Base-by-base conservation (phyloP, 495 filamentous ascomycete species). In the Cladorrhinum samala region DNA sequence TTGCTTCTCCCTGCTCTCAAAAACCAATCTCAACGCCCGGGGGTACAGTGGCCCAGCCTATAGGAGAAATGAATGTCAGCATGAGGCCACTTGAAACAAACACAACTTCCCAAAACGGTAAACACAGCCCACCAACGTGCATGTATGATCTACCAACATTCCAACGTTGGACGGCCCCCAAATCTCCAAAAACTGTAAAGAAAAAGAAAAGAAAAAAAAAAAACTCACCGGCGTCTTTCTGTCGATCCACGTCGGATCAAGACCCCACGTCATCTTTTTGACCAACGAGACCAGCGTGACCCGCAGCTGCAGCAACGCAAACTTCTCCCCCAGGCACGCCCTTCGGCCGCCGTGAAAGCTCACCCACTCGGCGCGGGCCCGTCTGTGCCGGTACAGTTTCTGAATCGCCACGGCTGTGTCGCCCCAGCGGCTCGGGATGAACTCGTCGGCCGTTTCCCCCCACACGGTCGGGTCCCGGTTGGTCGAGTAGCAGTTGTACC, bases 291-390 rank as follows among this genome's bases (percentile, higher is more conserved):
- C 48, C 43, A 59, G 8, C 2, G 56, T 59, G 24, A 59, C 21
- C 9, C 52, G 40, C 56, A 59, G 46, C 48, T 59, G 36, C 18
- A 59, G 25, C 13, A 59, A 7, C 1, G 56, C 55, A 48, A 57
- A 70, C 44, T 50, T 60, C 53, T 66, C 58, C 1, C 68, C 67
- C n/a, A 69, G 14, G 36, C 68, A 69, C 1, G 61, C 57, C 6
- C 68, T 56, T 6, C 56, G 52, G 2, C 67, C 65, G 1, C 65
- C 68, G 37, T 71, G 65, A 52, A 71, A 71, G 17, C 58, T 58
- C 40, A 71, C 62, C 44, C 66, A 68, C 36, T 56, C 59, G 1
- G 60, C 62, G 44, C 45, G 55, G 20, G 53, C 52, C 9, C 50
- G 58, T 6, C 53, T 56, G 16, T 39, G 19, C 11, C 65, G 46